These are phyloP conservation scores for Rhizopus delemar DNA, from an alignment of 371 early-diverging fungal genomes.

Conservation along the genomic window DNA sequence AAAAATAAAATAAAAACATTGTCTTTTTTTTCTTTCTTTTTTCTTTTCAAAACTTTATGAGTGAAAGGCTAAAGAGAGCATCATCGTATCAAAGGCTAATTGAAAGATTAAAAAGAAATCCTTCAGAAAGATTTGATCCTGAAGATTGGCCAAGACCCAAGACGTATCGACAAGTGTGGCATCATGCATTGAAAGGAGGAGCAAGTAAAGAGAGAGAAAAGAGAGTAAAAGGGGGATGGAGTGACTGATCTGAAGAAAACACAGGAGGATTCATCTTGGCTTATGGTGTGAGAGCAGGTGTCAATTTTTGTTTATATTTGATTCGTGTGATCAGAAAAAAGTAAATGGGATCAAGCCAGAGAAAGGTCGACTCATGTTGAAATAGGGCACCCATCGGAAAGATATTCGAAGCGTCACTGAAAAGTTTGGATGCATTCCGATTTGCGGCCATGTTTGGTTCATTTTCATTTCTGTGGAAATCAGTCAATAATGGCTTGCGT, in stretches of 20 bases:
- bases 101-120: constrained; percentile 41
- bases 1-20: not conserved
- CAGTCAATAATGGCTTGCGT: constrained; percentile 68
- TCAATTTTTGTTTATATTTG: constrained; percentile 52
- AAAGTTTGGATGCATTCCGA: constrained; percentile 56
- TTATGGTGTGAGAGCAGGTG: constrained; percentile 50
- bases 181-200: constrained; percentile 53
- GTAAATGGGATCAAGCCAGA: constrained; percentile 20
- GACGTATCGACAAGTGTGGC: constrained; percentile 31
- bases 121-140: constrained; percentile 32
- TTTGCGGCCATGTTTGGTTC: constrained; percentile 75
- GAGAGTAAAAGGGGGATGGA: not conserved
- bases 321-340: constrained; percentile 47
- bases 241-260: too few relatives aligned
- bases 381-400: constrained; percentile 45
- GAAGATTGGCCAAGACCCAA: constrained; percentile 46
- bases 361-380: not conserved
- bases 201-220: constrained; percentile 34
- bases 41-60: constrained; percentile 1
- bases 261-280: constrained; percentile 54
- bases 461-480: constrained; percentile 76
- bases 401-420: constrained; percentile 51
- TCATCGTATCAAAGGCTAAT: constrained; percentile 46
- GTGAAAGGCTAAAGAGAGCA: constrained; percentile 20
- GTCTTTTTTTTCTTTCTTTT: not conserved